Evolutionary conservation across 164 flowering plant genomes (phyloP).

Genomic region (Berberis thunbergii): DNA sequence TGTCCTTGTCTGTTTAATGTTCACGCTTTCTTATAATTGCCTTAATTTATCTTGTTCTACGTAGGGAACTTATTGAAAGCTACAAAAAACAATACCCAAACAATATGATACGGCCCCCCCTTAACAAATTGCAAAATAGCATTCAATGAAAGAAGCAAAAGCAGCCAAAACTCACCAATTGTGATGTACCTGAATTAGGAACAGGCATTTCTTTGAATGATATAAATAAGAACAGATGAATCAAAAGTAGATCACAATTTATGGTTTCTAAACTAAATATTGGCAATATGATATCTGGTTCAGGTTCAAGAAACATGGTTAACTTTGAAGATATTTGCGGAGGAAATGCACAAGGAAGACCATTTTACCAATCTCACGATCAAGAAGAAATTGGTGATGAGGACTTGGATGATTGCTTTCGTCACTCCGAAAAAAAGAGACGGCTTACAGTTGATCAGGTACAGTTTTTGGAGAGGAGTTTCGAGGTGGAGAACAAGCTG

Average conservation of each 20-base stretch:
- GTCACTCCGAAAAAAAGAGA: constrained; percentile 64
- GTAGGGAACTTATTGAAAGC: constrained; percentile 1
- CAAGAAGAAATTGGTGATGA: constrained; percentile 55
- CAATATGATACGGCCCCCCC: neutral
- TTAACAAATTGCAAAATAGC: neutral
- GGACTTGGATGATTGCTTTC: constrained; percentile 47
- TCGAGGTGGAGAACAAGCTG: constrained; percentile 83
- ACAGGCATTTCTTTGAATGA: neutral
- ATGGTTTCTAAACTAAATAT: neutral
- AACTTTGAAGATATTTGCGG: constrained; percentile 36
- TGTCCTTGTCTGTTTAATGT: neutral
- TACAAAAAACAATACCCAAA: neutral
- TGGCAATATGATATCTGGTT: constrained; percentile 4
- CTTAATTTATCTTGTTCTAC: neutral
- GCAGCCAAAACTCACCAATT: neutral
- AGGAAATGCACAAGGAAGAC: constrained; percentile 22
- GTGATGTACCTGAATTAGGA: neutral
- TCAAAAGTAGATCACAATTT: neutral
- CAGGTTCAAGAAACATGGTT: constrained; percentile 63
- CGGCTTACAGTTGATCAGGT: constrained; percentile 69
- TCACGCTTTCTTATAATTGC: constrained; percentile 1
- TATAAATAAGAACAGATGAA: neutral
- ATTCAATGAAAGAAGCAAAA: neutral
- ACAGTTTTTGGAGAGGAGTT: constrained; percentile 79
- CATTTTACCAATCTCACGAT: constrained; percentile 41